Evolutionary conservation across 1,139 yeast genomes (phyloP).

Genomic region (Protomyces inundatus): DNA sequence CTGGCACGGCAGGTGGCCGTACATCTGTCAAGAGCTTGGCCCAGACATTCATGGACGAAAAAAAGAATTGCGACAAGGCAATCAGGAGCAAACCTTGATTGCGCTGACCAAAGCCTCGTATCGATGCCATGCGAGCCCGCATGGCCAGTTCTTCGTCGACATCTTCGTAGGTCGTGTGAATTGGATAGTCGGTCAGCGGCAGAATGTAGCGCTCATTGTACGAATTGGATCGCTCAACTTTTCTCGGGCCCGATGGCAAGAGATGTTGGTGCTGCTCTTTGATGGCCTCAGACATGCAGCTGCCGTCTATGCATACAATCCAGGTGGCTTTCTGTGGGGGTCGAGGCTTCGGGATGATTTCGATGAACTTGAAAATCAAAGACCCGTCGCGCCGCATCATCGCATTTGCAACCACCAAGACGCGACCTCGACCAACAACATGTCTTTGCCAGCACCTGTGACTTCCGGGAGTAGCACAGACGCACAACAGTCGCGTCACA

Average conservation of each 20-base stretch:
- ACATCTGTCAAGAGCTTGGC: slow-evolving; percentile 65
- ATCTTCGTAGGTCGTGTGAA: slow-evolving; percentile 18
- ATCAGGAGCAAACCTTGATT: slow-evolving; percentile 30
- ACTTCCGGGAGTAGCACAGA: background rate
- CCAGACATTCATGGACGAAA: slow-evolving; percentile 67
- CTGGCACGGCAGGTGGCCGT: slow-evolving; percentile 44
- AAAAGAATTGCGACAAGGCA: slow-evolving; percentile 52
- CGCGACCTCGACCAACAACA: background rate
- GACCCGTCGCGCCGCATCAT: no score
- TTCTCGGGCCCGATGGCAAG: background rate
- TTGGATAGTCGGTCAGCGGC: slow-evolving; percentile 16
- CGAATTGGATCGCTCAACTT: background rate
- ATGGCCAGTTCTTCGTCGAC: slow-evolving; percentile 1
- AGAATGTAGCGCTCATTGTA: slow-evolving; percentile 18
- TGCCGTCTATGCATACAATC: no score
- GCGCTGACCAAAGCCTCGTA: slow-evolving; percentile 5
- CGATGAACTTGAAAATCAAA: no score
- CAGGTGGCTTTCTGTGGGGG: no score
- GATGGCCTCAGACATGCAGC: background rate
- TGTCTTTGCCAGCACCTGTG: slow-evolving; percentile 18
- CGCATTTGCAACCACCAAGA: no score
- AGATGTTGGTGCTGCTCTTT: background rate
- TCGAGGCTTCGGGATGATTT: no score
- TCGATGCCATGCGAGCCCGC: background rate
- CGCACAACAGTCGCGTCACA: slow-evolving; percentile 8